A percentile compares a stretch with the other conserved stretches of the same genome.
These are phyloP conservation scores for Tetrastigma voinierianum DNA, from an alignment of 164 flowering plant species.

Conservation along the genomic window DNA sequence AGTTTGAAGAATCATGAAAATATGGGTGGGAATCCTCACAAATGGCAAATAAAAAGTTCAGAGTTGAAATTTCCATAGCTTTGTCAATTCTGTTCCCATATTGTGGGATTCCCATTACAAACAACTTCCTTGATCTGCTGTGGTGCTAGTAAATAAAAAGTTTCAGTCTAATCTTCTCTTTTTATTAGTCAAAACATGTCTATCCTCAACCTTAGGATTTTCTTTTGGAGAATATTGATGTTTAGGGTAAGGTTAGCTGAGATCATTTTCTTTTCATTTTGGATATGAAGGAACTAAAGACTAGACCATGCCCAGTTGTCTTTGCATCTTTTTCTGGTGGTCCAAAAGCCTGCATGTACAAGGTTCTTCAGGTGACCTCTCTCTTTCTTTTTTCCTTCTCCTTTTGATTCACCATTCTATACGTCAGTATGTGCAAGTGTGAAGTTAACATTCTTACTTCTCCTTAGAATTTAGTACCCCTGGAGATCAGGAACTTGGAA, in stretches of 20 bases:
- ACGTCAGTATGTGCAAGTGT: not conserved
- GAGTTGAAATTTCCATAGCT: slow-evolving; percentile 1
- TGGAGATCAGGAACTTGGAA: no score
- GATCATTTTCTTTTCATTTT: not conserved
- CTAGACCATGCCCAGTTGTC: slow-evolving; percentile 73
- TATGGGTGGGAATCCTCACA: not conserved
- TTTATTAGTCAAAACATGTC: not conserved
- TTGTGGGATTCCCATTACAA: no score
- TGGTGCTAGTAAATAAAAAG: not conserved
- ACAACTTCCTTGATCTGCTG: no score
- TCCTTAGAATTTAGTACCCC: no score
- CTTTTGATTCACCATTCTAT: no score
- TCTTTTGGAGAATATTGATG: not conserved
- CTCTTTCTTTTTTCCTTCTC: no score
- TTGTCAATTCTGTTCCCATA: not conserved
- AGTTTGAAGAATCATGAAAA: not conserved
- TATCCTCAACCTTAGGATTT: not conserved
- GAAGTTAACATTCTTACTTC: not conserved
- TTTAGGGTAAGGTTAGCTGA: not conserved
- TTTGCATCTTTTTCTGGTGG: slow-evolving; percentile 95
- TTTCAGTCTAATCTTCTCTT: not conserved
- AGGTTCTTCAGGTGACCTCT: slow-evolving; percentile 77
- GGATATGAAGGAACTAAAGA: slow-evolving; percentile 63
- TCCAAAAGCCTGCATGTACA: slow-evolving; percentile 92
- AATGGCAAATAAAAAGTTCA: not conserved